These are phyloP conservation scores for Balansia obtecta DNA, from an alignment of 2,329 filamentous ascomycete genomes.

Conservation along the genomic window DNA sequence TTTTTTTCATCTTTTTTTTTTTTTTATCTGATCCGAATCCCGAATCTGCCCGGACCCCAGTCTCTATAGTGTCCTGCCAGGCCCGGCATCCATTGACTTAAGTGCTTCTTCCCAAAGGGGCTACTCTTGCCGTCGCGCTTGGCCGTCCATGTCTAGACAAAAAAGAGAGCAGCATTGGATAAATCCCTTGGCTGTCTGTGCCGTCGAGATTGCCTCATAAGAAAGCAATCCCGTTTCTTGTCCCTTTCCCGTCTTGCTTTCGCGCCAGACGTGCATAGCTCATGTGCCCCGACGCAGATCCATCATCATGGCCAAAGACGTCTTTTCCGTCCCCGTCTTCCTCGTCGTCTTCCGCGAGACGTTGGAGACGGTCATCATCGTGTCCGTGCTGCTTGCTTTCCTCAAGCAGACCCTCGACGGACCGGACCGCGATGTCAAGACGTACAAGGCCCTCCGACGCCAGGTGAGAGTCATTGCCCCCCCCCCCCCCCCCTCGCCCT, in stretches of 20 bases:
- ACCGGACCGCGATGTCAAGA: constrained; percentile 43
- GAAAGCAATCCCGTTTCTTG: background rate
- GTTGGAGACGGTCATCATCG: constrained; percentile 71
- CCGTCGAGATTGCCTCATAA: too few species aligned
- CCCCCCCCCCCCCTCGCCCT: background rate
- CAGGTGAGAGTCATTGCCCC: constrained; percentile 34
- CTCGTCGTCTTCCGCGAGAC: constrained; percentile 84
- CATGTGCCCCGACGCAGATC: background rate
- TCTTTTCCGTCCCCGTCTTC: constrained; percentile 72
- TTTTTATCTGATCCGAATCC: constrained; percentile 7
- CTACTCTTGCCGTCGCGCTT: background rate
- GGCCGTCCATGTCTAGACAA: too few species aligned
- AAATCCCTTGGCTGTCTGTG: too few species aligned
- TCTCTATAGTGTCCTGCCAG: background rate
- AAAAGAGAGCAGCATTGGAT: too few species aligned
- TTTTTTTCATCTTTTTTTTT: too few species aligned
- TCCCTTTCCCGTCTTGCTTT: background rate
- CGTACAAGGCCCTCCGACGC: constrained; percentile 55
- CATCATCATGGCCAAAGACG: constrained; percentile 46
- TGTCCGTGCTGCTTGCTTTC: constrained; percentile 77
- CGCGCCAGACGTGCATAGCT: background rate
- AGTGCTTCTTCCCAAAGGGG: background rate
- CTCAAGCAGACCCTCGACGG: constrained; percentile 66
- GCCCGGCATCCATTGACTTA: background rate
- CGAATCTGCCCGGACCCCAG: background rate